A percentile compares a stretch with the other conserved stretches of the same genome.
Conservation (phyloP, 192 early-diverging fungal species). For the Mortierella hygrophila region DNA sequence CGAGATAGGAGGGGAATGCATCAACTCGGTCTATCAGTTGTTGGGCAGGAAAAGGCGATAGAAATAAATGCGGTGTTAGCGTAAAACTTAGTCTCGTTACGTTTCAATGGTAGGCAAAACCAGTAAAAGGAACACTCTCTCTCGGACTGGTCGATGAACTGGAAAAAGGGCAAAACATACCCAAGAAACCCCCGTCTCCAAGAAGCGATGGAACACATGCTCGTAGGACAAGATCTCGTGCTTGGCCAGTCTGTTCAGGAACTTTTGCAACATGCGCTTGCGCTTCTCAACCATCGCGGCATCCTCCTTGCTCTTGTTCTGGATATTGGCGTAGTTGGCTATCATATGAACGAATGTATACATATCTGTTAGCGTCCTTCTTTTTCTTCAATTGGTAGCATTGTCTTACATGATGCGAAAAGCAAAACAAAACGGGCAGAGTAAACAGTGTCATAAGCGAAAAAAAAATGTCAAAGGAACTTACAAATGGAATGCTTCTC, state of each 20-base stretch:
- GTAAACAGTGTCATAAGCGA: neutral
- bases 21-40: conserved; percentile 68
- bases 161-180: conserved; percentile 37
- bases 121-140: neutral
- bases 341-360: conserved; percentile 7
- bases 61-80: neutral
- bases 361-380: neutral
- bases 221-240: conserved; percentile 90
- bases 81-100: neutral
- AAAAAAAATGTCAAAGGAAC: conserved; percentile 37
- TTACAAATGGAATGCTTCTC: conserved; percentile 94
- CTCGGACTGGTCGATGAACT: neutral
- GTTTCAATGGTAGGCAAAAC: neutral
- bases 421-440: neutral
- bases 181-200: conserved; percentile 86
- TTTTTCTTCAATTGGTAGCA: neutral
- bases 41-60: neutral
- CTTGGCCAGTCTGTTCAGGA: conserved; percentile 90
- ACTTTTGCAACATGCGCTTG: conserved; percentile 93
- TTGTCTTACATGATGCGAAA: neutral
- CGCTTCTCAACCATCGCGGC: conserved; percentile 89
- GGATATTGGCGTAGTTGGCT: conserved; percentile 80
- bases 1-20: conserved; percentile 78
- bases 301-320: conserved; percentile 94
- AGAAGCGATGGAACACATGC: conserved; percentile 93